Conservation (phyloP, 208 protist species). For the Trypanosoma avium region DNA sequence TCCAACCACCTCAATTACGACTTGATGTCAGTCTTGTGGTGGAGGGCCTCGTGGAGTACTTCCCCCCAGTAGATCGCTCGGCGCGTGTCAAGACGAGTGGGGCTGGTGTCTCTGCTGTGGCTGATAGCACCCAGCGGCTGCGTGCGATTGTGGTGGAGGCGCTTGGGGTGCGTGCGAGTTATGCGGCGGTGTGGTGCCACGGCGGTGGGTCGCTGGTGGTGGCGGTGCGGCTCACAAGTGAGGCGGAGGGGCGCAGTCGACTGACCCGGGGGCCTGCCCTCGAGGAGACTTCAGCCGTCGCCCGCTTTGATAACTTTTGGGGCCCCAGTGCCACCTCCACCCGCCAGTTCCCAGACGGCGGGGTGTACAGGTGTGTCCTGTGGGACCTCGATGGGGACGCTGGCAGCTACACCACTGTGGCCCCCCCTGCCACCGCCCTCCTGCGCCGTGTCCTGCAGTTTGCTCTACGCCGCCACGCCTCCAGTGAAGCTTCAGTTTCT, state of each 20-base stretch:
- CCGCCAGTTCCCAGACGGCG: slow-evolving; percentile 84
- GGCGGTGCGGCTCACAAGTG: slow-evolving; percentile 50
- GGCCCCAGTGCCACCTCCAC: slow-evolving; percentile 64
- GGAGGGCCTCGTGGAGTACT: slow-evolving; percentile 20
- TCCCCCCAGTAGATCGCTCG: slow-evolving; percentile 16
- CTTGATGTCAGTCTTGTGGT: slow-evolving; percentile 58
- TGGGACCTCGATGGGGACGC: slow-evolving; percentile 64
- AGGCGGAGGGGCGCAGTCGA: slow-evolving; percentile 70
- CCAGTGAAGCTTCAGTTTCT: slow-evolving; percentile 29
- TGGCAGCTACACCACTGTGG: slow-evolving; percentile 48
- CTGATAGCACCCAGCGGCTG: slow-evolving; percentile 24
- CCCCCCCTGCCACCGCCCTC: slow-evolving; percentile 54
- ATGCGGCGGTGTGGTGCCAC: slow-evolving; percentile 48
- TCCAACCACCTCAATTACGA: slow-evolving; percentile 63
- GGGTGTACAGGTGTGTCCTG: slow-evolving; percentile 83
- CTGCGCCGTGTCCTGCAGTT: slow-evolving; percentile 57
- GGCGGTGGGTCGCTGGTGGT: slow-evolving; percentile 46
- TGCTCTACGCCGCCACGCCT: slow-evolving; percentile 59
- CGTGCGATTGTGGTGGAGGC: slow-evolving; percentile 44
- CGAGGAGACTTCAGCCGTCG: slow-evolving; percentile 66
- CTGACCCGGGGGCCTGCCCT: slow-evolving; percentile 75
- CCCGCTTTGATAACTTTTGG: slow-evolving; percentile 82
- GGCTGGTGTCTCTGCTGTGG: slow-evolving; percentile 15
- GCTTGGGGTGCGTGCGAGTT: slow-evolving; percentile 44
- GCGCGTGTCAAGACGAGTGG: slow-evolving; percentile 3